phyloP scores from a whole-genome alignment of 345 rosid species.

The Tarenaya hassleriana region DNA sequence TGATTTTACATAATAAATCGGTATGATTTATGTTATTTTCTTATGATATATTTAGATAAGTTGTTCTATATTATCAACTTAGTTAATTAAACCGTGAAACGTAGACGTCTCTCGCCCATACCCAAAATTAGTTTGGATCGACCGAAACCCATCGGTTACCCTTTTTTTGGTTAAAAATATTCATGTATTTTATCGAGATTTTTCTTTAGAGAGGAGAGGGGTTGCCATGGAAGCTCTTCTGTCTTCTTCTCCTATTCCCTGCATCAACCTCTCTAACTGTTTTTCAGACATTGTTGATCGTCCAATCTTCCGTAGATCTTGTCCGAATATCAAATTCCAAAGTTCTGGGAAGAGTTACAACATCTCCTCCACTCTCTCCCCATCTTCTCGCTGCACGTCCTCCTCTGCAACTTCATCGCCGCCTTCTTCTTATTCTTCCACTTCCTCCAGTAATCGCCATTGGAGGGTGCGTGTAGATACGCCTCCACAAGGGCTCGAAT shows the following conservation, averaged over 20 bases:
- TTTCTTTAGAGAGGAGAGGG: not conserved
- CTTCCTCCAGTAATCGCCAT: slow-evolving; percentile 19
- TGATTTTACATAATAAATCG: too few relatives aligned
- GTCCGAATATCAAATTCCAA: slow-evolving; percentile 11
- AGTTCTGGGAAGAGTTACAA: slow-evolving; percentile 3
- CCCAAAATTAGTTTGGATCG: too few relatives aligned
- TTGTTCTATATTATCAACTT: too few relatives aligned
- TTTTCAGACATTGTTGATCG: not conserved
- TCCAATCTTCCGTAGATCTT: slow-evolving; percentile 13
- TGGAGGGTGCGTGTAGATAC: slow-evolving; percentile 65
- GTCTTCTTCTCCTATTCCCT: slow-evolving; percentile 16
- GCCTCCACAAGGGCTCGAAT: slow-evolving; percentile 40
- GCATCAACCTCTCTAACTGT: slow-evolving; percentile 16
- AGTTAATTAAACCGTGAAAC: too few relatives aligned
- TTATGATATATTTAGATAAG: too few relatives aligned
- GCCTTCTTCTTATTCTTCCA: slow-evolving; percentile 21
- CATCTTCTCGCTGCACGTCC: slow-evolving; percentile 25
- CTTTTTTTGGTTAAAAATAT: too few relatives aligned
- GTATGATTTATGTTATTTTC: too few relatives aligned
- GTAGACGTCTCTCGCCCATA: too few relatives aligned
- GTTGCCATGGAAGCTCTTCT: slow-evolving; percentile 30
- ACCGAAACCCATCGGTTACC: too few relatives aligned
- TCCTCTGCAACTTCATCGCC: slow-evolving; percentile 26
- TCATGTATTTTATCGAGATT: too few relatives aligned
- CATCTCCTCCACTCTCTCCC: slow-evolving; percentile 17